Evolutionary conservation across 495 filamentous ascomycete genomes (phyloP).

Genomic region (Penicillium manginii): DNA sequence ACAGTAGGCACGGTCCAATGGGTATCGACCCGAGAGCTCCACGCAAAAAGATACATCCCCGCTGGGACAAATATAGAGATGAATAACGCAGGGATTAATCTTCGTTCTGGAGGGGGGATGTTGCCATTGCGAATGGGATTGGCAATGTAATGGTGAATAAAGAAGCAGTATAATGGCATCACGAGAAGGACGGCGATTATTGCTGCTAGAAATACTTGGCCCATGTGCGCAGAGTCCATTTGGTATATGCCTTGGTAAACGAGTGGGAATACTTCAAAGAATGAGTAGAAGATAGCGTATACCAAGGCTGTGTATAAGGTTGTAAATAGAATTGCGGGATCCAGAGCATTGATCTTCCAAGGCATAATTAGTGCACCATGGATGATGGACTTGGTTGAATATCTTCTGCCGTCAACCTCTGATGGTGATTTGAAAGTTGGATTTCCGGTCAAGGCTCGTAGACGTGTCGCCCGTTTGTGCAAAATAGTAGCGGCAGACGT

Average conservation of each 20-base stretch:
- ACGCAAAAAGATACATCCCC: slow-evolving; percentile 8
- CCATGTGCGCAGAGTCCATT: slow-evolving; percentile 1
- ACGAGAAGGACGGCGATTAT: background rate
- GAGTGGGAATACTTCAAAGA: slow-evolving; percentile 41
- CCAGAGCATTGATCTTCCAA: slow-evolving; percentile 59
- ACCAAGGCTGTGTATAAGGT: slow-evolving; percentile 63
- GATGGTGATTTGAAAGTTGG: slow-evolving; percentile 44
- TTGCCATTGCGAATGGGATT: too few species aligned
- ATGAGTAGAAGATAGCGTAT: slow-evolving; percentile 66
- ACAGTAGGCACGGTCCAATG: slow-evolving; percentile 61
- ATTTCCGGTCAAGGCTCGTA: slow-evolving; percentile 42
- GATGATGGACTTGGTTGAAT: background rate
- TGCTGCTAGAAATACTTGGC: slow-evolving; percentile 12
- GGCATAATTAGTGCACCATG: slow-evolving; percentile 39
- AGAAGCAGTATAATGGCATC: background rate
- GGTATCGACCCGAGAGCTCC: background rate
- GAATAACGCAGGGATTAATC: slow-evolving; percentile 3
- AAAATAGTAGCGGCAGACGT: slow-evolving; percentile 55
- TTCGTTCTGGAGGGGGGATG: background rate
- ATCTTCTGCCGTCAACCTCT: slow-evolving; percentile 25
- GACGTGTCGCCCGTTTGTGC: slow-evolving; percentile 38
- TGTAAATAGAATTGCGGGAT: slow-evolving; percentile 62
- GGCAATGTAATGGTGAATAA: background rate
- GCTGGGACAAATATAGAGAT: background rate
- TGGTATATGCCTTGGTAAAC: slow-evolving; percentile 33